Conservation (phyloP, 2,329 filamentous ascomycete genomes). For the Ascochyta pisi region DNA sequence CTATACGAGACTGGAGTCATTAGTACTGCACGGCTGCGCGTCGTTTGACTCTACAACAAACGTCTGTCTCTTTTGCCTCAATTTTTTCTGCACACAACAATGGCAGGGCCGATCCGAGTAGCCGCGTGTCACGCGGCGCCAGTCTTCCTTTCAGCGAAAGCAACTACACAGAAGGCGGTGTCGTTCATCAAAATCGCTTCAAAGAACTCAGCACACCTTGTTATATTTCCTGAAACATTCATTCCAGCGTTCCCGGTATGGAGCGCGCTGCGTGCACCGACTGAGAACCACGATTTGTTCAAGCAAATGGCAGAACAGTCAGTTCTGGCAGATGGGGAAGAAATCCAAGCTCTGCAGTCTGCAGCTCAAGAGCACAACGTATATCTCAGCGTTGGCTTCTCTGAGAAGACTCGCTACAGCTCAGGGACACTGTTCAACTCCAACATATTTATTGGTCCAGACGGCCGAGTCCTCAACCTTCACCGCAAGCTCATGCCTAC, state of each 20-base stretch:
- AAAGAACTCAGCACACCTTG: slow-evolving; percentile 54
- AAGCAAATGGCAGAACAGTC: slow-evolving; percentile 54
- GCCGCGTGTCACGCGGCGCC: slow-evolving; percentile 48
- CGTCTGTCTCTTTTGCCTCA: background rate
- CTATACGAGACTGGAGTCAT: too few relatives aligned
- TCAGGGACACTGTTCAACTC: slow-evolving; percentile 60
- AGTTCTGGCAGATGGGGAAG: slow-evolving; percentile 55
- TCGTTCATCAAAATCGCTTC: slow-evolving; percentile 55
- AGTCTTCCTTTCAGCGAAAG: slow-evolving; percentile 55
- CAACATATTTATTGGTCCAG: slow-evolving; percentile 55
- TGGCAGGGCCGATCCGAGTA: slow-evolving; percentile 26
- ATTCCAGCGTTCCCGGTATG: slow-evolving; percentile 63
- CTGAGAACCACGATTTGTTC: slow-evolving; percentile 60
- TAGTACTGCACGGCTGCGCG: background rate
- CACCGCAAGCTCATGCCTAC: slow-evolving; percentile 64
- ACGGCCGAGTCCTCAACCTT: slow-evolving; percentile 58
- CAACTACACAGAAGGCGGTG: slow-evolving; percentile 58
- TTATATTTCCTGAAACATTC: slow-evolving; percentile 62
- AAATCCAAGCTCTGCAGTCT: slow-evolving; percentile 45
- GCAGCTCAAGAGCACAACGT: slow-evolving; percentile 49
- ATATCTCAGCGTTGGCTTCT: slow-evolving; percentile 60
- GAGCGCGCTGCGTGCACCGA: slow-evolving; percentile 56
- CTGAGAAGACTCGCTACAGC: slow-evolving; percentile 55
- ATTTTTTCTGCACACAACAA: slow-evolving; percentile 1
- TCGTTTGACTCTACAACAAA: background rate